Conservation (phyloP, 768 basidiomycete species). For the Lactarius psammicola region DNA sequence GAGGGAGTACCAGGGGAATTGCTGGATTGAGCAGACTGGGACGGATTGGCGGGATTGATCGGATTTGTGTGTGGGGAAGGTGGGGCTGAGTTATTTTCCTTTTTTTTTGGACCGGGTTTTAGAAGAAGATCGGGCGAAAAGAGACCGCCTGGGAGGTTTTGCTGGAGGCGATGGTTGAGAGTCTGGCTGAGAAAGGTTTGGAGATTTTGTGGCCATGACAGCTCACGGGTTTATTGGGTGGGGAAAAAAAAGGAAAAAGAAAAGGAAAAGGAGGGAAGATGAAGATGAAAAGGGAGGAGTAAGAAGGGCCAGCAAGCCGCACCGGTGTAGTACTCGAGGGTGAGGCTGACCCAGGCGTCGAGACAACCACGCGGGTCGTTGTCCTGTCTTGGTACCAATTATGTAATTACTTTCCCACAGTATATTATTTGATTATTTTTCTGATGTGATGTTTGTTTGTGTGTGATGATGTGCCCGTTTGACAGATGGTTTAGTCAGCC, state of each 20-base stretch:
- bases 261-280: neutral
- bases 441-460: neutral
- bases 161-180: constrained; percentile 6
- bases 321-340: neutral
- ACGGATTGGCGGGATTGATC: neutral
- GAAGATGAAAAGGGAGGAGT: neutral
- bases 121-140: constrained; percentile 26
- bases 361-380: constrained; percentile 8
- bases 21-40: neutral
- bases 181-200: neutral
- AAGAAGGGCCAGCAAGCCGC: neutral
- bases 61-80: neutral
- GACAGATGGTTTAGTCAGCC: neutral
- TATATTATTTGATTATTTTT: neutral
- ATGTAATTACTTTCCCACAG: neutral
- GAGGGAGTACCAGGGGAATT: neutral
- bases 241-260: neutral
- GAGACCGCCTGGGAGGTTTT: constrained; percentile 18
- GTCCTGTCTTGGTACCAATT: neutral
- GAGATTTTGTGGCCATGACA: constrained; percentile 19
- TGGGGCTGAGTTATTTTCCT: constrained; percentile 16
- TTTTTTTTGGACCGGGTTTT: constrained; percentile 23
- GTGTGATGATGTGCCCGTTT: neutral
- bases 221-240: neutral
- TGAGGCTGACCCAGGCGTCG: constrained; percentile 13